Base-by-base conservation (phyloP, 2,329 filamentous ascomycete genomes). In the Penicillium sp. region DNA sequence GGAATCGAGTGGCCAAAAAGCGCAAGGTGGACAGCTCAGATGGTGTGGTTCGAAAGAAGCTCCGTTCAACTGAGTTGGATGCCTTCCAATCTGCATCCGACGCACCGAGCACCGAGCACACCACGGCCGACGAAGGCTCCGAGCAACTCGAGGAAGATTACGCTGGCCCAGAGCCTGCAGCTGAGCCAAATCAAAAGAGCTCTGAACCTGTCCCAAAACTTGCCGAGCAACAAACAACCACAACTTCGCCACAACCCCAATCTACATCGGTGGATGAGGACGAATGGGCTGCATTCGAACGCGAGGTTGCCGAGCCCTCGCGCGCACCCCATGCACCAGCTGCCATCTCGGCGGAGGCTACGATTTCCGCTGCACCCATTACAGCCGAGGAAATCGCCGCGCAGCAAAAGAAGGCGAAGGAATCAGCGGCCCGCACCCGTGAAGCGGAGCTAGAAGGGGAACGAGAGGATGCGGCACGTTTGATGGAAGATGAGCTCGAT, bases 211-310 rank as follows among this genome's bases (percentile, higher is more conserved):
- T 53, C 9, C 21, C 50, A 21, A 47, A 58, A 38, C 14, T 48
- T n/a, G 24, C 58, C 53, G 34, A 36, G 34, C 36, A 54, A 45
- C 21, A 53, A 29, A 36, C 48, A 40, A 36, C 46, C 29, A 48
- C 54, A 51, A 51, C 46, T 21, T 52, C 47, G 16, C 51, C 39
- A 39, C 60, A 49, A 53, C 40, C 61, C 9, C 24, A 55, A 11
- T 50, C 57, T 47, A 60, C 68, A 45, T 29, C 49, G 4, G 75
- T 90, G 8, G 86, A 92, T 68, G 90, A 96, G 67, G 85, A 87
- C 50, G 90, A 94, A 73, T 94, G 90, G 89, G 88, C 90, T 2
- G 90, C 90, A 8, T 95, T 96, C 68, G 88, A 96, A 70, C 89
- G 89, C 2, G 90, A 96, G 50, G 86, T 96, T 52, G 88, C 86